These are phyloP conservation scores for Ordospora colligata DNA, from an alignment of 371 early-diverging fungal genomes.

Conservation along the genomic window DNA sequence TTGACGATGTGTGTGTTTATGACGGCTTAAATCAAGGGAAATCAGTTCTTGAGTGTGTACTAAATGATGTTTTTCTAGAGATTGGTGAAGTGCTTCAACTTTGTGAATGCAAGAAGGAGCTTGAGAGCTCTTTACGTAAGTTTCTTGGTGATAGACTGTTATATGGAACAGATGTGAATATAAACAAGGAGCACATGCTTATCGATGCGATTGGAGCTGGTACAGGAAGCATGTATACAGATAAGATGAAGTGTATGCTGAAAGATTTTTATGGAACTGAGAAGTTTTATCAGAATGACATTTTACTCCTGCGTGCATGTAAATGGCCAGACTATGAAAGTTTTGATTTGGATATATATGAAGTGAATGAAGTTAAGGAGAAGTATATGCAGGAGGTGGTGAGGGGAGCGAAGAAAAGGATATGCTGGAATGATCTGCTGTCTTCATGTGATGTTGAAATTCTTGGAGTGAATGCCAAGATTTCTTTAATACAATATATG, in stretches of 20 bases:
- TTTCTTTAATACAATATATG: neutral
- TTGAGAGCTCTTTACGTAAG: neutral
- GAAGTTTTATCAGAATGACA: neutral
- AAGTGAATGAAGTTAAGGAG: neutral
- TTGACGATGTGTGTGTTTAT: neutral
- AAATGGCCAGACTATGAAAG: neutral
- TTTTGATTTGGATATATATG: neutral
- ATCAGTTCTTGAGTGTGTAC: neutral
- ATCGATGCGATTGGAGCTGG: neutral
- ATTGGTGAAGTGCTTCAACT: neutral
- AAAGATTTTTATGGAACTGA: neutral
- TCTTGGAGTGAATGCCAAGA: neutral
- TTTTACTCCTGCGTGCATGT: neutral
- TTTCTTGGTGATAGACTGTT: neutral
- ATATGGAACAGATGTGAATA: neutral
- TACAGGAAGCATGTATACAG: neutral
- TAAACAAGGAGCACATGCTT: neutral
- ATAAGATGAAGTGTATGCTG: constrained; percentile 7
- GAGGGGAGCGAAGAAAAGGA: neutral
- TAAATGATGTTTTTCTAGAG: neutral
- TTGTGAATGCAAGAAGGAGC: neutral
- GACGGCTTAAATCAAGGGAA: neutral
- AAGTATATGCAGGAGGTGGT: neutral
- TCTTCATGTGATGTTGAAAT: neutral
- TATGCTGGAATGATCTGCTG: neutral